A percentile compares a stretch with the other conserved stretches of the same genome.
Conservation (phyloP, 768 basidiomycete species). For the Hypholoma sublateritium region DNA sequence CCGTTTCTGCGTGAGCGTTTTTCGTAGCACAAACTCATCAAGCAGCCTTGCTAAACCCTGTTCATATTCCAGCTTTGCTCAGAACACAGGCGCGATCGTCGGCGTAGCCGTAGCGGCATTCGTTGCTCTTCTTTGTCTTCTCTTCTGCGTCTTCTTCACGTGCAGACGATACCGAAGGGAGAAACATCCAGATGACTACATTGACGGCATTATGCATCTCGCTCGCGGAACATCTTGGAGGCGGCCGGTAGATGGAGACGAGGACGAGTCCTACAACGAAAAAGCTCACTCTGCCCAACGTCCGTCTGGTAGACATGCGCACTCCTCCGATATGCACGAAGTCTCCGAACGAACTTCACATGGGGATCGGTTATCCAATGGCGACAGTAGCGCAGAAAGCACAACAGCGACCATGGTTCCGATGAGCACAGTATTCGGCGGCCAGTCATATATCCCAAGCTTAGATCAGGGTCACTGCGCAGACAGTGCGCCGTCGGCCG, state of each 20-base stretch:
- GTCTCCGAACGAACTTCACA: neutral
- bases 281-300: neutral
- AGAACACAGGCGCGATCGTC: constrained; percentile 38
- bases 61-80: constrained; percentile 28
- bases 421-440: constrained; percentile 19
- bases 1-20: neutral
- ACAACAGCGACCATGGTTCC: constrained; percentile 8
- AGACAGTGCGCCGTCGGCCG: neutral
- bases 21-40: neutral
- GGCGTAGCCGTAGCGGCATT: constrained; percentile 33
- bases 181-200: constrained; percentile 14
- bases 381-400: constrained; percentile 23
- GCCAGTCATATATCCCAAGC: constrained; percentile 19
- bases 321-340: neutral
- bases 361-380: constrained; percentile 13
- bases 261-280: constrained; percentile 17
- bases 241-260: constrained; percentile 32
- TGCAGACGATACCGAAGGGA: constrained; percentile 28
- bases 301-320: neutral
- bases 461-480: constrained; percentile 10
- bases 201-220: constrained; percentile 20
- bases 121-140: constrained; percentile 25
- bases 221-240: constrained; percentile 25
- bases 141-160: constrained; percentile 30
- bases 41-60: neutral